Evolutionary conservation across 2,329 filamentous ascomycete species (phyloP).

Genomic region (Diaporthe destruens): DNA sequence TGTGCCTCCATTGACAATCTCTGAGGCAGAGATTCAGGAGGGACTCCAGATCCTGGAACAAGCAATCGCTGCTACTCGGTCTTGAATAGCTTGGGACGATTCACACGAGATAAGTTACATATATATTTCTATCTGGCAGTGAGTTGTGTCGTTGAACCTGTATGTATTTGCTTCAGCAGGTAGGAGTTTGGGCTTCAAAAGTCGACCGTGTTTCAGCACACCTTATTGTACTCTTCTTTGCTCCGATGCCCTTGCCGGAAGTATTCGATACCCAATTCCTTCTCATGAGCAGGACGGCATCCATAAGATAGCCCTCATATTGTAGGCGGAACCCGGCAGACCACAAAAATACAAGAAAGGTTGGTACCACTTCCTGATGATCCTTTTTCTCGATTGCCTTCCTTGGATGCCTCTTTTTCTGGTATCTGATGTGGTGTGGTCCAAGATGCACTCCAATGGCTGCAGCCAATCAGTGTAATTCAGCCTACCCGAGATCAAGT

Average conservation of each 20-base stretch:
- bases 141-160: constrained; percentile 15
- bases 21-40: constrained; percentile 81
- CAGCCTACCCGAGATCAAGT: constrained; percentile 20
- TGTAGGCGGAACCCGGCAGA: background rate
- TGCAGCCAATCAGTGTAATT: constrained; percentile 34
- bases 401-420: background rate
- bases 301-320: background rate
- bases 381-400: background rate
- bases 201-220: background rate
- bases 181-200: constrained; percentile 37
- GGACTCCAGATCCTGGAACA: constrained; percentile 82
- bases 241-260: background rate
- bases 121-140: background rate
- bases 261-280: constrained; percentile 6
- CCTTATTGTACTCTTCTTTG: background rate
- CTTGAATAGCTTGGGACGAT: constrained; percentile 28
- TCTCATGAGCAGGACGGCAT: background rate
- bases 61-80: constrained; percentile 63
- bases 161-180: constrained; percentile 31
- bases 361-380: background rate
- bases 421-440: background rate
- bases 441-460: background rate
- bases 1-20: constrained; percentile 87
- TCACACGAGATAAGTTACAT: background rate
- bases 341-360: background rate